These are phyloP conservation scores for Sideroxylon spinosum DNA, from an alignment of 179 eudicot species.

Conservation along the genomic window DNA sequence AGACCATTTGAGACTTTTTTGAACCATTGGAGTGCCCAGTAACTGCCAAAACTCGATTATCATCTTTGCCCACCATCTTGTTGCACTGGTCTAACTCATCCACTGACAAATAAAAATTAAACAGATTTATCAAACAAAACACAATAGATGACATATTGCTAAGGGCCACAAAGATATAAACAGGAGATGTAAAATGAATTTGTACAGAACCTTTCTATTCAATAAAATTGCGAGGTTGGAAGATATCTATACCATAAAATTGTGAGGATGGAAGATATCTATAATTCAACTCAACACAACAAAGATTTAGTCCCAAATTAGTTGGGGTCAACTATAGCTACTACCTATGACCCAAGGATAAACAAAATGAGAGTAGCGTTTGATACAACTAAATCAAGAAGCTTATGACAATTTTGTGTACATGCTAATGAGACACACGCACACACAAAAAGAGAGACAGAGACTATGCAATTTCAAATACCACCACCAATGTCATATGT, in stretches of 20 bases:
- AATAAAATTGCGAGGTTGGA: not conserved
- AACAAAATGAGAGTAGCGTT: not conserved
- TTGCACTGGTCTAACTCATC: slow-evolving; percentile 88
- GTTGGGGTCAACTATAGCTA: too few species aligned
- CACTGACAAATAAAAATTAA: slow-evolving; percentile 40
- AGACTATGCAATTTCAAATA: not conserved
- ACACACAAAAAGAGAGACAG: not conserved
- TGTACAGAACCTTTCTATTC: not conserved
- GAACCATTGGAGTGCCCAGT: slow-evolving; percentile 38
- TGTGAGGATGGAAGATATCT: not conserved
- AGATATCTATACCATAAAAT: not conserved
- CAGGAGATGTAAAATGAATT: slow-evolving; percentile 2
- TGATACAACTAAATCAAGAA: not conserved
- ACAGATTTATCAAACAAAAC: slow-evolving; percentile 3
- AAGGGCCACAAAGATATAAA: not conserved
- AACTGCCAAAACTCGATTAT: slow-evolving; percentile 33
- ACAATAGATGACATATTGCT: not conserved
- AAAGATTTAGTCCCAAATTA: too few species aligned
- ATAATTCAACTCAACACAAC: not conserved
- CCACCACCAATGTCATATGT: not conserved
- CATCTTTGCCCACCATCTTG: slow-evolving; percentile 68
- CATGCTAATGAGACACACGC: not conserved
- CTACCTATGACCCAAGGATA: too few species aligned
- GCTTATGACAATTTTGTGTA: not conserved
- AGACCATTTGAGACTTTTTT: slow-evolving; percentile 27